phyloP scores from a whole-genome alignment of 305 asterid genomes.

The Fraxinus velutina region DNA sequence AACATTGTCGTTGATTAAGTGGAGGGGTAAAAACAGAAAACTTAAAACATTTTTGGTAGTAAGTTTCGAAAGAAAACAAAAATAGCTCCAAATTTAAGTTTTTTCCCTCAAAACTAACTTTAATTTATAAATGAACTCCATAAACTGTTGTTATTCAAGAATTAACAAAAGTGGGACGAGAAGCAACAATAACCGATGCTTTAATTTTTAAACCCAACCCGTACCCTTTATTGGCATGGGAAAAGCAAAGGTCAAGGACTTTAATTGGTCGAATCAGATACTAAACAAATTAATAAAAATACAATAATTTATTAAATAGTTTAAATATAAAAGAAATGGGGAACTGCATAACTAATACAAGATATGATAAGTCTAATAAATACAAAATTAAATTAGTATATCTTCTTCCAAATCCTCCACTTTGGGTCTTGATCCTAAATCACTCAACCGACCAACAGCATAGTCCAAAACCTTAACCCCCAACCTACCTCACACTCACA shows the following conservation, averaged over 20 bases:
- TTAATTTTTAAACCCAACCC: neutral
- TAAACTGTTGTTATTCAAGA: neutral
- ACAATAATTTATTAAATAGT: neutral
- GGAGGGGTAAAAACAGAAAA: neutral
- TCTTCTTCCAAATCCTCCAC: neutral
- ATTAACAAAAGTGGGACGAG: neutral
- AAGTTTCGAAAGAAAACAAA: neutral
- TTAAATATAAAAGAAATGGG: neutral
- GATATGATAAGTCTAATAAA: neutral
- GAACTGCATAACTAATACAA: neutral
- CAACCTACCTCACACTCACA: neutral
- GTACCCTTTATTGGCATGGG: neutral
- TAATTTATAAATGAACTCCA: neutral
- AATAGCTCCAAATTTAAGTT: neutral
- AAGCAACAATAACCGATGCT: neutral
- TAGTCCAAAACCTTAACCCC: neutral
- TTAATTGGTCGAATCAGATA: neutral
- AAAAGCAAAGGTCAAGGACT: neutral
- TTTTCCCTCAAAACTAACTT: neutral
- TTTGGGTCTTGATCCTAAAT: neutral
- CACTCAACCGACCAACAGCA: neutral
- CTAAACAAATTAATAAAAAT: neutral
- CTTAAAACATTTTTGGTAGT: neutral
- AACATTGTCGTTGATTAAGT: neutral
- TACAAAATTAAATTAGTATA: neutral